A percentile compares a stretch with the other conserved stretches of the same genome.
These are phyloP conservation scores for Chloromonas sp. DNA, from an alignment of 163 green algal genomes.

Conservation along the genomic window DNA sequence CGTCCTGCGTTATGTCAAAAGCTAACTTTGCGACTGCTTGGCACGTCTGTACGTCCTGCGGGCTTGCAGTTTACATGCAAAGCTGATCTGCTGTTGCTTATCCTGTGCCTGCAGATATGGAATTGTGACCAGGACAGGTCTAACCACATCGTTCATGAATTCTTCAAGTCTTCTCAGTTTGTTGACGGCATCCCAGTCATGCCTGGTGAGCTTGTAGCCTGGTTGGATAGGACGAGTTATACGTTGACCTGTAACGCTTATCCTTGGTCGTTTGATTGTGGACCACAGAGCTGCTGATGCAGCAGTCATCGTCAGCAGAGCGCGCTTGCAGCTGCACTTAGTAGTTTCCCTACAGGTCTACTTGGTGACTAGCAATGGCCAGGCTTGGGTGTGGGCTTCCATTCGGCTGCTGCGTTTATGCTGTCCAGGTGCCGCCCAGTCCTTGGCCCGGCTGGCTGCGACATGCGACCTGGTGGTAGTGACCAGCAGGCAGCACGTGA, in stretches of 20 bases:
- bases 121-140: slow-evolving; percentile 66
- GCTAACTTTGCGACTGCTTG: no score
- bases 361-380: no score
- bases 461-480: slow-evolving; percentile 80
- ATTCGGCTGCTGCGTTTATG: no score
- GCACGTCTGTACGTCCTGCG: no score
- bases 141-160: slow-evolving; percentile 86
- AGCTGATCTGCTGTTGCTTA: no score
- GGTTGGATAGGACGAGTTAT: no score
- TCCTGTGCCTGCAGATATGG: slow-evolving; percentile 66
- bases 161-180: slow-evolving; percentile 91
- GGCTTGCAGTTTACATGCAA: no score
- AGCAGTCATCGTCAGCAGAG: not conserved
- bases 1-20: no score
- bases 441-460: slow-evolving; percentile 58
- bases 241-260: no score
- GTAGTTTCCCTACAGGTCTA: not conserved
- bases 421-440: slow-evolving; percentile 60
- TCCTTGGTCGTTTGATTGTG: no score
- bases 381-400: no score
- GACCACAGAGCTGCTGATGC: not conserved
- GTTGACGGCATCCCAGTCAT: slow-evolving; percentile 79
- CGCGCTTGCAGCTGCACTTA: not conserved
- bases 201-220: slow-evolving; percentile 46
- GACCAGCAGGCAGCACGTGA: slow-evolving; percentile 88